phyloP scores from a whole-genome alignment of 1,139 yeast species.

The Ogataea hybrid region DNA sequence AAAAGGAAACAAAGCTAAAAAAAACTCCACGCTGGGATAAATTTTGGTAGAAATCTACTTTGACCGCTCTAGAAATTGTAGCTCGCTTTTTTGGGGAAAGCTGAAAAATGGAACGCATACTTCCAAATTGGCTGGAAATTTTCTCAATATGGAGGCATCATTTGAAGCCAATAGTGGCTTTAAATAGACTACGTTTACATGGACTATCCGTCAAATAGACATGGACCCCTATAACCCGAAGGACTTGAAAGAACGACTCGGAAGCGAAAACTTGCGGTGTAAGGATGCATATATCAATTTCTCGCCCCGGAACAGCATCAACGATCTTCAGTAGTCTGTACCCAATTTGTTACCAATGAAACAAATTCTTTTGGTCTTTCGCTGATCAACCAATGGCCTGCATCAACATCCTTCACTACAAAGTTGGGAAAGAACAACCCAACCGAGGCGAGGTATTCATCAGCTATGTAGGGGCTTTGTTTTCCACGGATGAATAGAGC shows the following conservation, averaged over 20 bases:
- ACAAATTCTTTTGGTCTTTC: slow-evolving; percentile 75
- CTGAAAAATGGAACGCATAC: too few relatives aligned
- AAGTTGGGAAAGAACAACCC: slow-evolving; percentile 81
- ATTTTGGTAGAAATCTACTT: too few relatives aligned
- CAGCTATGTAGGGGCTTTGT: slow-evolving; percentile 77
- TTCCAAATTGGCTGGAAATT: too few relatives aligned
- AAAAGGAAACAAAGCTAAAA: too few relatives aligned
- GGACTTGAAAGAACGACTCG: slow-evolving; percentile 11
- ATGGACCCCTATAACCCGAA: neutral
- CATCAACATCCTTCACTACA: slow-evolving; percentile 66
- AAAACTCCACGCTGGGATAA: too few relatives aligned
- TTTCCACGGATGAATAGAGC: slow-evolving; percentile 78
- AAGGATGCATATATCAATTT: slow-evolving; percentile 9
- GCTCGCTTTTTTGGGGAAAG: too few relatives aligned
- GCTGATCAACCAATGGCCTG: slow-evolving; percentile 91
- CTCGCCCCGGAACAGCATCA: too few relatives aligned
- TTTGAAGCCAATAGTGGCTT: neutral
- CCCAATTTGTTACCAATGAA: slow-evolving; percentile 53
- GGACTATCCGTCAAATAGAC: too few relatives aligned
- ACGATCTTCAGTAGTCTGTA: slow-evolving; percentile 31
- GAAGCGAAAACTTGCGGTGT: slow-evolving; percentile 12
- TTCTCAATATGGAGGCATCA: neutral
- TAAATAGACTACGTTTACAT: too few relatives aligned
- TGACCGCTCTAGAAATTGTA: too few relatives aligned
- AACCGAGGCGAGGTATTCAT: slow-evolving; percentile 72